Evolutionary conservation across 179 eudicot species (phyloP).

Genomic region (Camellia oleifera): DNA sequence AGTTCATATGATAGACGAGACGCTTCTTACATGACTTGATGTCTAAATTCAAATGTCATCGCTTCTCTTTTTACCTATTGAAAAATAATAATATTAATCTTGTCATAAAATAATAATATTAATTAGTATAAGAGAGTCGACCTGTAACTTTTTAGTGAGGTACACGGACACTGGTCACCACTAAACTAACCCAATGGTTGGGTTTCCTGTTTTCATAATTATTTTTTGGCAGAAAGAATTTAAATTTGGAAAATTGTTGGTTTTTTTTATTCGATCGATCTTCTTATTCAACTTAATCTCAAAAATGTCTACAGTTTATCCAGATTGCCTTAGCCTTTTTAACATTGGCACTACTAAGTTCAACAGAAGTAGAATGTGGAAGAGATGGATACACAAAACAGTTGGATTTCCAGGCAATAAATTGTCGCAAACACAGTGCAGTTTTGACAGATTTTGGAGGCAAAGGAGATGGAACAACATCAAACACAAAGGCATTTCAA

Average conservation of each 20-base stretch:
- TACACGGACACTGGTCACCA: too few species aligned
- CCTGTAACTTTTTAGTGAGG: too few species aligned
- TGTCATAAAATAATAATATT: too few species aligned
- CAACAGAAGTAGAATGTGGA: slow-evolving; percentile 13
- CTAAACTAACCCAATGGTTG: too few species aligned
- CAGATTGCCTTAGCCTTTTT: background rate
- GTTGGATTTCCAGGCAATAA: slow-evolving; percentile 24
- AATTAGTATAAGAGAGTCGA: too few species aligned
- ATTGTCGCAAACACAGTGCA: slow-evolving; percentile 61
- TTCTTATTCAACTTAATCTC: background rate
- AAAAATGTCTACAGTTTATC: background rate
- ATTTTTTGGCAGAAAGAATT: too few species aligned
- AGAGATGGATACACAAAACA: background rate
- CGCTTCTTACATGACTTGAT: too few species aligned
- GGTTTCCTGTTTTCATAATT: too few species aligned
- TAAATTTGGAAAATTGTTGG: background rate
- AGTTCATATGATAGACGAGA: too few species aligned
- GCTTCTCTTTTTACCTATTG: too few species aligned
- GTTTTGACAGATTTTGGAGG: slow-evolving; percentile 72
- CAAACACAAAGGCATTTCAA: slow-evolving; percentile 68
- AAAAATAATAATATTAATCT: too few species aligned
- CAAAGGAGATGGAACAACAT: slow-evolving; percentile 73
- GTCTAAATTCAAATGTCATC: too few species aligned
- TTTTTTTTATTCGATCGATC: background rate
- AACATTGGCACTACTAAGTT: slow-evolving; percentile 14